Conservation (phyloP, 352 stramenopile genomes). For the Phytophthora brassicae region DNA sequence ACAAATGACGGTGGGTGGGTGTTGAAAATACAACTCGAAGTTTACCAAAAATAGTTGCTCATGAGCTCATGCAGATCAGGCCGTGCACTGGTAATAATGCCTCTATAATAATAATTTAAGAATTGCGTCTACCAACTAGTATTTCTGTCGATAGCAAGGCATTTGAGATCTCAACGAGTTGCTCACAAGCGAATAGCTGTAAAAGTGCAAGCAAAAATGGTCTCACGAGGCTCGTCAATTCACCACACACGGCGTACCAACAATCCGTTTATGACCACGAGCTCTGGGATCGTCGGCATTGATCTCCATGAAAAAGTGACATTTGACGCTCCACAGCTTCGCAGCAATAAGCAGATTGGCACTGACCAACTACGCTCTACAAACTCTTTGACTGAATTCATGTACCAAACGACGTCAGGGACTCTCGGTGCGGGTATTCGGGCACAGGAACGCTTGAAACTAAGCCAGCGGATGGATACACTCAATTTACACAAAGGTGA, state of each 20-base stretch:
- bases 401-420: conserved; percentile 77
- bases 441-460: conserved; percentile 43
- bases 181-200: not conserved
- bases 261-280: conserved; percentile 88
- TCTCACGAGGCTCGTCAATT: conserved; percentile 73
- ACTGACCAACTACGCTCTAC: conserved; percentile 21
- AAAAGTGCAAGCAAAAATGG: conserved; percentile 34
- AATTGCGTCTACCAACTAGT: too few species aligned
- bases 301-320: conserved; percentile 66
- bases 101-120: too few species aligned
- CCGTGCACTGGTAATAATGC: conserved; percentile 11
- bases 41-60: not conserved
- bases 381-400: conserved; percentile 62
- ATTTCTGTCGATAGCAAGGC: conserved; percentile 7
- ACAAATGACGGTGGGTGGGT: not conserved
- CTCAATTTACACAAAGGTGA: conserved; percentile 65
- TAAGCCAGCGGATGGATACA: conserved; percentile 84
- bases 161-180: conserved; percentile 12
- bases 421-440: conserved; percentile 50
- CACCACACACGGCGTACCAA: conserved; percentile 68
- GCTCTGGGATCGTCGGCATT: conserved; percentile 81
- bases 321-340: conserved; percentile 59
- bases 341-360: conserved; percentile 37
- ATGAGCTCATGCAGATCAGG: conserved; percentile 9
- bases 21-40: not conserved